phyloP scores from a whole-genome alignment of 163 green algal genomes.

The Scenedesmus sp. region DNA sequence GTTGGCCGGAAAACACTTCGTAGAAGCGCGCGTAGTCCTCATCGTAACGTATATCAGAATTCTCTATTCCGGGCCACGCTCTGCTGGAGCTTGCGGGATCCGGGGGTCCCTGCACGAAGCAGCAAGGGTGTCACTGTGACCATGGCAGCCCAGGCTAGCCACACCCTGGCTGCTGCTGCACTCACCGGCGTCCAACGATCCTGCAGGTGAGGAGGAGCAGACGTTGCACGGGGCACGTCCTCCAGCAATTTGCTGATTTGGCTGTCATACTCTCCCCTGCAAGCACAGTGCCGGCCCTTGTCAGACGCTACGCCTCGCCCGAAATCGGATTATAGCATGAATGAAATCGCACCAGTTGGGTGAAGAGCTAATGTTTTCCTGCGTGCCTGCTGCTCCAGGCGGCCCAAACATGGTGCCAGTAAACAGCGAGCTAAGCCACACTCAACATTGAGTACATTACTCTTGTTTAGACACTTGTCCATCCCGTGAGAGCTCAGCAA shows the following conservation, averaged over 20 bases:
- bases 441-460: neutral
- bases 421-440: neutral
- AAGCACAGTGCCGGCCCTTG: slow-evolving; percentile 8
- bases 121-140: neutral
- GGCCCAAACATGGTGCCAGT: slow-evolving; percentile 29
- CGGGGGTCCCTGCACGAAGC: slow-evolving; percentile 8
- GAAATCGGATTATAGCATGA: neutral
- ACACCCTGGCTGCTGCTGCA: neutral
- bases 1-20: slow-evolving; percentile 74
- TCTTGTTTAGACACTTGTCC: neutral
- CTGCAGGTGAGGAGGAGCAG: slow-evolving; percentile 87
- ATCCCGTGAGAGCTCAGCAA: neutral
- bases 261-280: slow-evolving; percentile 53
- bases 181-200: slow-evolving; percentile 82
- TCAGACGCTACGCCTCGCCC: neutral
- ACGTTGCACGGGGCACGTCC: slow-evolving; percentile 91
- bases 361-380: slow-evolving; percentile 33
- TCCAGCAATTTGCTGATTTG: slow-evolving; percentile 74
- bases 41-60: slow-evolving; percentile 87
- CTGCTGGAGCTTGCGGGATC: neutral
- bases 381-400: neutral
- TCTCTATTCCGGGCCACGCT: slow-evolving; percentile 52
- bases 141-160: neutral
- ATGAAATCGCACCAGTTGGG: slow-evolving; percentile 34
- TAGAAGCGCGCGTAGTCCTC: slow-evolving; percentile 94